Conservation (phyloP, 164 flowering plant genomes). For the Aristolochia californica region DNA sequence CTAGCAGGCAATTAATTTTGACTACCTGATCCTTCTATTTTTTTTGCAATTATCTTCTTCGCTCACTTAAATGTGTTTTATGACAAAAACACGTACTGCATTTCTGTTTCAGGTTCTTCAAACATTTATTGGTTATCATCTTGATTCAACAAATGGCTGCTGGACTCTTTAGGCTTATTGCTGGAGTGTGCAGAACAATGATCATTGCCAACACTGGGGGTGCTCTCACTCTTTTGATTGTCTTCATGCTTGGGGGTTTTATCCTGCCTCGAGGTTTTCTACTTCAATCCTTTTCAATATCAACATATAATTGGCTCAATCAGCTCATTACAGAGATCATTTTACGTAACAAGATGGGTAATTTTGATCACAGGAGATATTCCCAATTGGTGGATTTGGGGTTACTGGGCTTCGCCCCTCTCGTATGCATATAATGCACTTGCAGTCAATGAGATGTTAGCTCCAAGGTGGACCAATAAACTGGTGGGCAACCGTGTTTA, state of each 20-base stretch:
- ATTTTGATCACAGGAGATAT: slow-evolving; percentile 34
- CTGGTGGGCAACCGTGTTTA: slow-evolving; percentile 16
- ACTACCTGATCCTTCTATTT: background rate
- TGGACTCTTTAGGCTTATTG: slow-evolving; percentile 57
- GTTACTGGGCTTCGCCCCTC: slow-evolving; percentile 33
- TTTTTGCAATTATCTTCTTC: background rate
- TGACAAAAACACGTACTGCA: background rate
- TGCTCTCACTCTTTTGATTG: slow-evolving; percentile 39
- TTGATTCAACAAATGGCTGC: slow-evolving; percentile 86
- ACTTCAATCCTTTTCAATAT: background rate
- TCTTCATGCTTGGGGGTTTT: slow-evolving; percentile 84
- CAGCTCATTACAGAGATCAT: background rate
- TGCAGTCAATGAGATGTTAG: slow-evolving; percentile 30
- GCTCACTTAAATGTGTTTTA: background rate
- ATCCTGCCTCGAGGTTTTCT: slow-evolving; percentile 55
- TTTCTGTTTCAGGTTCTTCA: slow-evolving; percentile 59
- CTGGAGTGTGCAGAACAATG: slow-evolving; percentile 60
- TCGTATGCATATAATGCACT: slow-evolving; percentile 26
- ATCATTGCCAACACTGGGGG: slow-evolving; percentile 66
- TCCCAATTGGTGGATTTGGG: slow-evolving; percentile 48
- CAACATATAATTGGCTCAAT: background rate
- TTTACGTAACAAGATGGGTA: background rate
- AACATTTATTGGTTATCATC: slow-evolving; percentile 54
- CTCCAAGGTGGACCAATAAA: slow-evolving; percentile 36
- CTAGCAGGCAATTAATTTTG: slow-evolving; percentile 47